These are phyloP conservation scores for Mycena belliarum DNA, from an alignment of 768 basidiomycete genomes.

Conservation along the genomic window DNA sequence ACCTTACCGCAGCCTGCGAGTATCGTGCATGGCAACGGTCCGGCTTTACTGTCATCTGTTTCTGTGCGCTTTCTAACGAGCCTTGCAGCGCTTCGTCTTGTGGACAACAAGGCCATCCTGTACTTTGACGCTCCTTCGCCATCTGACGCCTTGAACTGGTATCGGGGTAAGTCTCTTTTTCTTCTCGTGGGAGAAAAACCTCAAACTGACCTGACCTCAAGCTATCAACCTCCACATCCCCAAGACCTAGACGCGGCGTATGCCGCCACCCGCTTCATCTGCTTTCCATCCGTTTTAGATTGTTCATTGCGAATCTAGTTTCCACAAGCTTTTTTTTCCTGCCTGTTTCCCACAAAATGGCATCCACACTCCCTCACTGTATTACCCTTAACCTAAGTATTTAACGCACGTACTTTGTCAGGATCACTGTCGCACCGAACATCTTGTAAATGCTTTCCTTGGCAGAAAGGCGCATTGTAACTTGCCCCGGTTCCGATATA, in stretches of 20 bases:
- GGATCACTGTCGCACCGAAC: conserved; percentile 18
- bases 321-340: conserved; percentile 11
- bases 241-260: conserved; percentile 53
- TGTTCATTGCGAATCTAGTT: conserved; percentile 20
- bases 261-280: conserved; percentile 5
- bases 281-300: conserved; percentile 16
- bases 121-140: conserved; percentile 86
- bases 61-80: conserved; percentile 2
- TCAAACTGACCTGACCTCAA: conserved; percentile 32
- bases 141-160: conserved; percentile 87
- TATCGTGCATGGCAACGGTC: conserved; percentile 86
- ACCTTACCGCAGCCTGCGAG: conserved; percentile 88
- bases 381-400: conserved; percentile 17
- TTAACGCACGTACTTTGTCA: conserved; percentile 14
- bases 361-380: conserved; percentile 18
- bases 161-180: conserved; percentile 60
- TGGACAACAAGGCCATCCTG: conserved; percentile 89
- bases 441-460: conserved; percentile 22
- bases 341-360: conserved; percentile 4
- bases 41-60: conserved; percentile 1
- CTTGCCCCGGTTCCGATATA: neutral
- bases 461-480: conserved; percentile 12
- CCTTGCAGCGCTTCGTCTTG: conserved; percentile 71
- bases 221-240: conserved; percentile 91
- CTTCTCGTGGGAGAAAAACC: neutral